A percentile compares a stretch with the other conserved stretches of the same genome.
Conservation (phyloP, 1,139 yeast species). For the Kluyveromyces sp. region DNA sequence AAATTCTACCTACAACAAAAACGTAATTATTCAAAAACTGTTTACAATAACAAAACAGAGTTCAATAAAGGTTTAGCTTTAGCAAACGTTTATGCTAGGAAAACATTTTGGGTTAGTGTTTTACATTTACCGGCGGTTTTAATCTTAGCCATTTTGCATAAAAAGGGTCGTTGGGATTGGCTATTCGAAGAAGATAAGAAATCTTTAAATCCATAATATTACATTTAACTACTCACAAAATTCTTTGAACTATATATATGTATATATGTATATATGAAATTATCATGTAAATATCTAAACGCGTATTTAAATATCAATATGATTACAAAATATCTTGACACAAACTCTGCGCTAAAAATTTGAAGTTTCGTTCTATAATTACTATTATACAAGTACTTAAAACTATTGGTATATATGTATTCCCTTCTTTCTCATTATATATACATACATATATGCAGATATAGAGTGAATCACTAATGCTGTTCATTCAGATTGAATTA, state of each 20-base stretch:
- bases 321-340: no score
- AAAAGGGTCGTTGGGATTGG: conserved; percentile 93
- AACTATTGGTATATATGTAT: no score
- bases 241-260: no score
- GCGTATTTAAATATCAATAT: no score
- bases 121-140: conserved; percentile 89
- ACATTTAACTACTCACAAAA: neutral
- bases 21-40: conserved; percentile 39
- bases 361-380: no score
- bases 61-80: conserved; percentile 46
- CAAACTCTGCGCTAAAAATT: no score
- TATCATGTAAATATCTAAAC: no score
- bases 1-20: conserved; percentile 78
- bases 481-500: conserved; percentile 11
- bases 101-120: conserved; percentile 89
- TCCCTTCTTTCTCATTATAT: neutral
- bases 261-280: no score
- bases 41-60: conserved; percentile 33
- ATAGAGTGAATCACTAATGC: neutral
- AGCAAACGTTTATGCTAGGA: conserved; percentile 66
- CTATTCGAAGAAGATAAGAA: conserved; percentile 31
- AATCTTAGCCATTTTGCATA: conserved; percentile 87
- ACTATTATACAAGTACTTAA: no score
- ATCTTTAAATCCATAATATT: neutral
- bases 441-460: neutral